Percentiles rank a stretch among this genome's conserved stretches.
Evolutionary conservation across 257 asterid species (phyloP).

Genomic region (Solanum appendiculatum): DNA sequence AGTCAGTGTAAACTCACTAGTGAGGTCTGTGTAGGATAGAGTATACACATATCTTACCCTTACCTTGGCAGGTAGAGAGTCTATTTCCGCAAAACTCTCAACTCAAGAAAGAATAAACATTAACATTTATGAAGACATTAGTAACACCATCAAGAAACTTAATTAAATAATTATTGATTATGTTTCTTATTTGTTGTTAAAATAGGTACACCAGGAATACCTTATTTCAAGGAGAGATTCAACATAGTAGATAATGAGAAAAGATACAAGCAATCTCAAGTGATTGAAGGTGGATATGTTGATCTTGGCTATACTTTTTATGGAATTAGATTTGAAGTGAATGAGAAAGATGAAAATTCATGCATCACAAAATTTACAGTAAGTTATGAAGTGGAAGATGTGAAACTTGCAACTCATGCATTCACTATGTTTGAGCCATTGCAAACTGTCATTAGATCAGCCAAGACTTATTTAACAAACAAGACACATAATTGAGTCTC

Average conservation of each 20-base stretch:
- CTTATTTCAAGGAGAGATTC: neutral
- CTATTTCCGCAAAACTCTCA: too few relatives aligned
- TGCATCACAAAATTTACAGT: neutral
- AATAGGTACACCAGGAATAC: slow-evolving; percentile 3
- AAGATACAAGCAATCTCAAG: neutral
- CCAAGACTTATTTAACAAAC: neutral
- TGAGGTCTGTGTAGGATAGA: neutral
- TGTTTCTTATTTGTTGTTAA: neutral
- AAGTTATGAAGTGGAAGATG: neutral
- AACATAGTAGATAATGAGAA: neutral
- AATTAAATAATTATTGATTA: neutral
- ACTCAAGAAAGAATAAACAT: neutral
- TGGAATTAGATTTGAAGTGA: neutral
- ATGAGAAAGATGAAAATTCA: neutral
- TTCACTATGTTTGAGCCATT: neutral
- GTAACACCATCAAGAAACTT: neutral
- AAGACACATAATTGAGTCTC: neutral
- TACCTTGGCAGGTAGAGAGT: too few relatives aligned
- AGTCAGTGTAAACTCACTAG: neutral
- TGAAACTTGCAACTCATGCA: neutral
- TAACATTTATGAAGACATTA: neutral
- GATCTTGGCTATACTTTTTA: neutral
- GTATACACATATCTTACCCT: neutral
- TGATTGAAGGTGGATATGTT: neutral
- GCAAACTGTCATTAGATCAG: neutral